Conservation (phyloP, 768 basidiomycete genomes). For the Mycena rebaudengoi region DNA sequence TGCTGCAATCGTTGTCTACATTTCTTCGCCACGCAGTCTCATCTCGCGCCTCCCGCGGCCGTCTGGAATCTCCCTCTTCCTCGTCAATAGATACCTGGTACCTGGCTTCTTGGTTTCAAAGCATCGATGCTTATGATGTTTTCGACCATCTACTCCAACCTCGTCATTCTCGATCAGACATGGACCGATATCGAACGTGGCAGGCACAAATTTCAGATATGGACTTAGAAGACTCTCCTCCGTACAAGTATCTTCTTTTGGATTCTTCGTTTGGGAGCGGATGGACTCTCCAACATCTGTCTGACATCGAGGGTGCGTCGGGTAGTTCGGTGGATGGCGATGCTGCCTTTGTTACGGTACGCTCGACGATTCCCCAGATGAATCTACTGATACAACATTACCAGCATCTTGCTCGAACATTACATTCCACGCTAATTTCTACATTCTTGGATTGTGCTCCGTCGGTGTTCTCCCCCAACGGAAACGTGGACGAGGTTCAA, state of each 20-base stretch:
- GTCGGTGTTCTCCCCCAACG: conserved; percentile 75
- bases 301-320: conserved; percentile 23
- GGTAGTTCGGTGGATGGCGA: conserved; percentile 12
- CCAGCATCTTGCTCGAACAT: conserved; percentile 73
- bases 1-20: conserved; percentile 73
- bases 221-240: conserved; percentile 46
- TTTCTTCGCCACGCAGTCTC: conserved; percentile 66
- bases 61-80: conserved; percentile 24
- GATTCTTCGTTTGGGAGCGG: conserved; percentile 26
- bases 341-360: conserved; percentile 18
- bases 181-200: conserved; percentile 38
- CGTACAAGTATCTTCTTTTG: conserved; percentile 36
- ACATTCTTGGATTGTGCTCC: conserved; percentile 91
- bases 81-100: conserved; percentile 65
- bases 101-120: conserved; percentile 66
- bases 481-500: conserved; percentile 66
- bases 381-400: conserved; percentile 15
- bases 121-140: conserved; percentile 55
- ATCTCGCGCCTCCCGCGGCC: conserved; percentile 12
- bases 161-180: conserved; percentile 17
- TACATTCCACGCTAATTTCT: conserved; percentile 84
- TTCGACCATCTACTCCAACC: conserved; percentile 60
- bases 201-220: conserved; percentile 42
- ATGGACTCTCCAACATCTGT: conserved; percentile 47
- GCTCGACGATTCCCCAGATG: background rate